Evolutionary conservation across 805 yeast genomes (phyloP), one percentile per base, ranked within the genome.

Genomic region (Blastobotrys attinorum): DNA sequence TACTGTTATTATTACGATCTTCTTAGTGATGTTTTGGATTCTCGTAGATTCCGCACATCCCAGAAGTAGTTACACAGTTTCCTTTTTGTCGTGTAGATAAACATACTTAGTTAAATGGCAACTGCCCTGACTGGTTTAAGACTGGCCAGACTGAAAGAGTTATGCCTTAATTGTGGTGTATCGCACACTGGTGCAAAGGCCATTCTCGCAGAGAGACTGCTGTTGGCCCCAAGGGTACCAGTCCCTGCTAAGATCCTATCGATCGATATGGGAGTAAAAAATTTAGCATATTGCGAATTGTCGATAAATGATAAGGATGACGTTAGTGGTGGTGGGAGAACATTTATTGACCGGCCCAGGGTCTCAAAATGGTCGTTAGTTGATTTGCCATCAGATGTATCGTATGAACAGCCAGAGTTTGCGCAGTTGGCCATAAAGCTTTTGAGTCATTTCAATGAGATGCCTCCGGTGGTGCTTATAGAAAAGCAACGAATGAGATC

Each of bases 401-500:
- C 17, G n/a, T 55, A 51, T 34, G 49, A 47, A 5, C 58, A 54
- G 42, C 63, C 64, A 1, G 43, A 48, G 13, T 54, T 59, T 36
- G 55, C 65, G 3, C n/a, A 36, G 11, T 35, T 42, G 10, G 62
- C 60, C 2, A 20, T 51, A 4, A 38, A 44, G 2, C 43, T 61
- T 27, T 44, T 50, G 21, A n/a, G n/a, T n/a, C n/a, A n/a, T n/a
- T n/a, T n/a, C n/a, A n/a, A n/a, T n/a, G 22, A 40, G 8, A 22
- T 36, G 34, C 72, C 77, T 0, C 71, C 71, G 45, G 55, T 69
- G 2, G 65, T 75, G 2, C 52, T 78, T 8, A 60, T 79, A 2
- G 86, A 80, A 52, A 54, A 77, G 45, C 86, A 80, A 55, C 53
- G 85, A 32, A 64, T 72, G 33, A 64, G 84, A 40, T 66, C 76